Conservation (phyloP, 2,329 filamentous ascomycete genomes). For the Alternaria sp. region DNA sequence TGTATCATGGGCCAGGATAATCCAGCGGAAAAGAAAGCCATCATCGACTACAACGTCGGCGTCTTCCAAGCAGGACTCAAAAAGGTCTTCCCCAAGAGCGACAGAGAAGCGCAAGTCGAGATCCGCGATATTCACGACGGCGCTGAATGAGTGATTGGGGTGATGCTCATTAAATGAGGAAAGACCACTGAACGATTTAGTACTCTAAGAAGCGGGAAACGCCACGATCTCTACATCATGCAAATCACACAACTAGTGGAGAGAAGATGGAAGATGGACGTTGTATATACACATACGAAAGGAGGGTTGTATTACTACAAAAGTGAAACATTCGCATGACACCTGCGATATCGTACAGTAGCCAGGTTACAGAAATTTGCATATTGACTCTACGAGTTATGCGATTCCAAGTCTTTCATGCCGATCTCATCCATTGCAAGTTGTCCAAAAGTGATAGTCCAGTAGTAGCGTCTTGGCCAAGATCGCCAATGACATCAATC, state of each 20-base stretch:
- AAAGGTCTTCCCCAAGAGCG: slow-evolving; percentile 70
- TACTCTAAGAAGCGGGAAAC: neutral
- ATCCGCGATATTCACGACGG: slow-evolving; percentile 29
- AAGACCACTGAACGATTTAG: neutral
- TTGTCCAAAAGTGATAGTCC: neutral
- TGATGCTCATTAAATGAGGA: neutral
- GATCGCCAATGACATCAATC: slow-evolving; percentile 18
- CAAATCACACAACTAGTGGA: neutral
- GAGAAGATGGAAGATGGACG: neutral
- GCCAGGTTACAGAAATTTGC: neutral
- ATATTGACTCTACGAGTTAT: neutral
- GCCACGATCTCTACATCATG: neutral
- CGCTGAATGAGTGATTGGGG: slow-evolving; percentile 5
- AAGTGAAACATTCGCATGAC: neutral
- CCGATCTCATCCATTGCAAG: neutral
- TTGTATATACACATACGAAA: neutral
- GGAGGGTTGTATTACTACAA: neutral
- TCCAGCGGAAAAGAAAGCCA: slow-evolving; percentile 80
- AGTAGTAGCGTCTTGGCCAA: neutral
- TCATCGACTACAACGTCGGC: slow-evolving; percentile 87
- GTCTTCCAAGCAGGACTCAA: slow-evolving; percentile 79
- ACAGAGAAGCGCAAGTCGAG: slow-evolving; percentile 34
- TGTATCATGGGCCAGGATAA: slow-evolving; percentile 85
- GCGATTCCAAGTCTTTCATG: neutral
- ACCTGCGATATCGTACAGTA: neutral